phyloP scores from a whole-genome alignment of 306 rosid species.

The Cucurbita ficifolia region DNA sequence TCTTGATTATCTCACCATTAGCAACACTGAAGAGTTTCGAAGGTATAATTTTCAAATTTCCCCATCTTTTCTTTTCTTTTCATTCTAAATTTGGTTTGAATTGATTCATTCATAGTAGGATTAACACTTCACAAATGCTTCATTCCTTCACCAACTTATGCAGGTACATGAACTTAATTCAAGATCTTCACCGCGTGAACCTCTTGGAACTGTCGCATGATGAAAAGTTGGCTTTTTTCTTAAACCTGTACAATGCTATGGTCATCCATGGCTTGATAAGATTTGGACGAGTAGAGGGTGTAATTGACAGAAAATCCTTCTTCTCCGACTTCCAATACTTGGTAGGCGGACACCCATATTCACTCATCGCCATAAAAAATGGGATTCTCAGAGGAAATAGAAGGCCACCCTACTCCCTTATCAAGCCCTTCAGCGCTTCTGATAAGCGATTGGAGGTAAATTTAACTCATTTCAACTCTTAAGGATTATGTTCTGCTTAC shows the following conservation, averaged over 20 bases:
- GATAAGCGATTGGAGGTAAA: slow-evolving; percentile 68
- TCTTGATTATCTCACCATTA: slow-evolving; percentile 57
- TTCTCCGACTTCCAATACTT: slow-evolving; percentile 58
- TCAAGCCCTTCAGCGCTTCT: slow-evolving; percentile 50
- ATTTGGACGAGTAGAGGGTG: slow-evolving; percentile 55
- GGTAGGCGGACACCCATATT: slow-evolving; percentile 69
- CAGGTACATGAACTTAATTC: slow-evolving; percentile 65
- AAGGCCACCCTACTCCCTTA: slow-evolving; percentile 63
- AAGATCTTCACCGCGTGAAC: slow-evolving; percentile 68
- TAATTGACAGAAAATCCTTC: slow-evolving; percentile 71
- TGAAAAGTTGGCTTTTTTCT: slow-evolving; percentile 70
- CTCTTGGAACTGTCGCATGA: slow-evolving; percentile 42
- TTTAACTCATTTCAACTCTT: neutral
- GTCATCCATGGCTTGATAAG: slow-evolving; percentile 68
- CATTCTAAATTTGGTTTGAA: neutral
- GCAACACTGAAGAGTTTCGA: slow-evolving; percentile 87
- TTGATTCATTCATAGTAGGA: too few species aligned
- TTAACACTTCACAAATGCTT: too few species aligned
- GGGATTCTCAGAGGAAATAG: slow-evolving; percentile 79
- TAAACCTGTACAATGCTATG: slow-evolving; percentile 92
- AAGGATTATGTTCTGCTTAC: neutral
- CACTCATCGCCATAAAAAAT: slow-evolving; percentile 43
- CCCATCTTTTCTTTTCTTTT: neutral
- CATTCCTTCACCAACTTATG: neutral
- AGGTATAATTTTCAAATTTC: slow-evolving; percentile 24